These are phyloP conservation scores for Poa pratensis DNA, from an alignment of 176 grass and related monocot genomes.

Conservation along the genomic window DNA sequence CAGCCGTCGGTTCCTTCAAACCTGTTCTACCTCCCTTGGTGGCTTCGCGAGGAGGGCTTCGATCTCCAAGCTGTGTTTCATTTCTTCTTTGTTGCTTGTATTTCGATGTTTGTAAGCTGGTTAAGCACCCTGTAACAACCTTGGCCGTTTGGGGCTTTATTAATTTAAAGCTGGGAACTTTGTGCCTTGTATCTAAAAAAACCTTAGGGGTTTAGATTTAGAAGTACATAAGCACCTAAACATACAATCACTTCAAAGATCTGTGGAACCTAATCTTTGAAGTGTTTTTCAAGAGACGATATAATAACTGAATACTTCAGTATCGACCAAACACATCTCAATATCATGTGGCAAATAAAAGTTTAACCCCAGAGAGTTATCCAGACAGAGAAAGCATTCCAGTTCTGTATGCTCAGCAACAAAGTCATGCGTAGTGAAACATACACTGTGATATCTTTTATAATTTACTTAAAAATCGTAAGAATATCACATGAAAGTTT, in stretches of 20 bases:
- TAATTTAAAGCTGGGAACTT: no score
- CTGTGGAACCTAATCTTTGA: neutral
- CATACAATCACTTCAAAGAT: neutral
- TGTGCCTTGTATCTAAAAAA: neutral
- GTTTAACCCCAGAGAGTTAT: neutral
- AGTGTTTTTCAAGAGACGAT: neutral
- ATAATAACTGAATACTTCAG: neutral
- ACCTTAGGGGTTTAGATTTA: neutral
- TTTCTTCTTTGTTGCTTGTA: no score
- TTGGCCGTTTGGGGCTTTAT: no score
- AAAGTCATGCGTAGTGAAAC: neutral
- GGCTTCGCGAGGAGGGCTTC: no score
- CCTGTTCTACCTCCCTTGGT: no score
- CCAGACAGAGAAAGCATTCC: constrained; percentile 6
- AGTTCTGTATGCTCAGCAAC: neutral
- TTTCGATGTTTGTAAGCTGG: no score
- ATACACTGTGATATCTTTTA: neutral
- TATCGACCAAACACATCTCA: neutral
- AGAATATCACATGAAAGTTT: neutral
- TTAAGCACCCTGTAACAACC: no score
- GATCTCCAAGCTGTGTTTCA: no score
- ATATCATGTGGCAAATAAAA: constrained; percentile 14
- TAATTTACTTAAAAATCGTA: neutral
- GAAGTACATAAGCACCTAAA: constrained; percentile 1
- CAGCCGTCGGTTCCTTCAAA: no score